Conservation (phyloP, 805 yeast species). For the Cyberlindnera mrakii region DNA sequence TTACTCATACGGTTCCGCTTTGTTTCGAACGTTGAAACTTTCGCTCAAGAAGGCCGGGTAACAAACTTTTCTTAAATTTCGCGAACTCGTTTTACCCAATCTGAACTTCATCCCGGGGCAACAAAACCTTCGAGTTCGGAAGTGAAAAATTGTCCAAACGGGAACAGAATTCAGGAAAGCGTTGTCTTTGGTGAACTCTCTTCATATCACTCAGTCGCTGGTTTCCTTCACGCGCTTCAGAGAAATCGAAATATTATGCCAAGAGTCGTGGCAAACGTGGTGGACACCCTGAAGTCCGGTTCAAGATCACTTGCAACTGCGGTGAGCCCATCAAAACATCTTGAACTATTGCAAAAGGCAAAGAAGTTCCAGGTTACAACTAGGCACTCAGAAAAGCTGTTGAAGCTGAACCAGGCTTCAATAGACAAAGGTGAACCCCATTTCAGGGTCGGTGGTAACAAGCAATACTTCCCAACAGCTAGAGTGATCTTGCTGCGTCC, state of each 20-base stretch:
- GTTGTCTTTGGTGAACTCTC: too few relatives aligned
- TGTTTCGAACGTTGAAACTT: slow-evolving; percentile 1
- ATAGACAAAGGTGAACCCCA: slow-evolving; percentile 66
- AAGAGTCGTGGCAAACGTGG: slow-evolving; percentile 15
- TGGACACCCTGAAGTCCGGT: slow-evolving; percentile 11
- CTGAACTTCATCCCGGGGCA: too few relatives aligned
- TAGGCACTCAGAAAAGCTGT: slow-evolving; percentile 21
- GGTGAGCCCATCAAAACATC: slow-evolving; percentile 11
- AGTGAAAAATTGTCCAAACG: too few relatives aligned
- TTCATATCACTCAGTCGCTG: background rate
- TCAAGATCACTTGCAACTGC: slow-evolving; percentile 27
- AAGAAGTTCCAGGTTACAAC: slow-evolving; percentile 17
- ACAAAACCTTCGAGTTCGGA: too few relatives aligned
- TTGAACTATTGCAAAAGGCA: slow-evolving; percentile 11
- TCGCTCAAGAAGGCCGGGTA: too few relatives aligned
- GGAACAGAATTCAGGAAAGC: too few relatives aligned
- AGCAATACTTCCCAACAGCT: slow-evolving; percentile 81
- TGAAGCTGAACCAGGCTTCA: slow-evolving; percentile 32
- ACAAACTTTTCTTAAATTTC: too few relatives aligned
- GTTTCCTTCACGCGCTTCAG: background rate
- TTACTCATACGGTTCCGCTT: background rate
- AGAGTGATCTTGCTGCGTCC: slow-evolving; percentile 78
- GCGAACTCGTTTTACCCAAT: too few relatives aligned
- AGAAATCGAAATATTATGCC: slow-evolving; percentile 13
- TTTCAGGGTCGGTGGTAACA: slow-evolving; percentile 72